These are phyloP conservation scores for Hibiscus mutabilis DNA, from an alignment of 345 rosid species.

Conservation along the genomic window DNA sequence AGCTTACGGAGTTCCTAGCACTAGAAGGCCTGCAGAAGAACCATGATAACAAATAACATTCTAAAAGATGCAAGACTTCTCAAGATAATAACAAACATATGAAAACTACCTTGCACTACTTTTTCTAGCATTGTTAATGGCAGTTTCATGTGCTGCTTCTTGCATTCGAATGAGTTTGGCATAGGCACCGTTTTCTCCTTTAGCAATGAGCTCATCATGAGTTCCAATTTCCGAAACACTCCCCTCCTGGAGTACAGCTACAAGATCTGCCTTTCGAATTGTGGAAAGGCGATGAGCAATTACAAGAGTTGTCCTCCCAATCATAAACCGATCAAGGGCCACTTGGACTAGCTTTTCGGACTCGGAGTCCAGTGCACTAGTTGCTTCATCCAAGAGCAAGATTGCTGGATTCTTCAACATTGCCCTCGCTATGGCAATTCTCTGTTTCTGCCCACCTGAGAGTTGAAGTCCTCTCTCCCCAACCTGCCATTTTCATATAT, in stretches of 20 bases:
- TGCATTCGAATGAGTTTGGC: conserved; percentile 95
- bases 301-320: conserved; percentile 93
- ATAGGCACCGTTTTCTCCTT: conserved; percentile 85
- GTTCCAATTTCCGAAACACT: conserved; percentile 87
- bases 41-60: neutral
- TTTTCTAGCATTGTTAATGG: conserved; percentile 86
- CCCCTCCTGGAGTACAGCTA: conserved; percentile 94
- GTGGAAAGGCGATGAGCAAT: conserved; percentile 98
- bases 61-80: neutral
- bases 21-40: conserved; percentile 84
- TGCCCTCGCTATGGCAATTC: conserved; percentile 95
- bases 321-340: conserved; percentile 96
- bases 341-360: conserved; percentile 97
- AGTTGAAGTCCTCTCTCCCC: conserved; percentile 97
- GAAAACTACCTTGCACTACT: conserved; percentile 80
- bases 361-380: conserved; percentile 94
- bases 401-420: conserved; percentile 97
- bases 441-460: conserved; percentile 97
- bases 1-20: conserved; percentile 96
- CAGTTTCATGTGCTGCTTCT: conserved; percentile 93
- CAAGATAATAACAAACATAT: neutral
- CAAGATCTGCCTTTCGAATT: conserved; percentile 94
- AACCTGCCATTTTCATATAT: conserved; percentile 55
- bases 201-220: conserved; percentile 79
- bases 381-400: conserved; percentile 85